These are phyloP conservation scores for Colletotrichum sp. DNA, from an alignment of 2,329 filamentous ascomycete genomes.

Conservation along the genomic window DNA sequence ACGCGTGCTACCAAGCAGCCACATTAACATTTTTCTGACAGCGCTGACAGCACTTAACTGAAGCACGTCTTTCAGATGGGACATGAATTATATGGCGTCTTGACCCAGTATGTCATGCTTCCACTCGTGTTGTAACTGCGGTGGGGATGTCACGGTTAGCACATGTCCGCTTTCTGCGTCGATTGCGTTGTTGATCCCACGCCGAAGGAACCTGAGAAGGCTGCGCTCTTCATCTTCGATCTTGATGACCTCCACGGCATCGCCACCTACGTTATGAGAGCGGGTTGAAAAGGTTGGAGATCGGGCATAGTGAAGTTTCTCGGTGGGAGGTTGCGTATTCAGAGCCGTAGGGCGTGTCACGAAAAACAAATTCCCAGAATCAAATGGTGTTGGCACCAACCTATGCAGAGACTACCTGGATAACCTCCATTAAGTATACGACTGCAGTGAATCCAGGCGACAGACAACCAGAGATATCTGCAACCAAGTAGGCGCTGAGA, in stretches of 20 bases:
- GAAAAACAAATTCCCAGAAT: not conserved
- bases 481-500: not conserved
- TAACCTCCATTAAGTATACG: not conserved
- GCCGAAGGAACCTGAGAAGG: not conserved
- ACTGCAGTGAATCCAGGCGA: not conserved
- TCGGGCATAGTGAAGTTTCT: not conserved
- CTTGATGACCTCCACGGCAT: not conserved
- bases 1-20: not conserved
- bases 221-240: not conserved
- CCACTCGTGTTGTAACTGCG: too few species aligned
- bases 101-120: too few species aligned
- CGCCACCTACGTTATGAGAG: fast-evolving
- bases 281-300: fast-evolving
- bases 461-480: not conserved
- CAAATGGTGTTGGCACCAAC: not conserved
- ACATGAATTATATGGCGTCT: too few species aligned
- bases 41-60: not conserved
- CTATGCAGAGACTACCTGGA: not conserved
- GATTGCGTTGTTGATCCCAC: not conserved
- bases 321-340: not conserved
- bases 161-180: not conserved
- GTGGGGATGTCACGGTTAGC: too few species aligned
- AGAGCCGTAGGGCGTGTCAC: not conserved
- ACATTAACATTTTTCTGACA: not conserved
- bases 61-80: not conserved